Conservation (phyloP, 1,284 basidiomycete species). For the Moesziomyces parantarcticus region DNA sequence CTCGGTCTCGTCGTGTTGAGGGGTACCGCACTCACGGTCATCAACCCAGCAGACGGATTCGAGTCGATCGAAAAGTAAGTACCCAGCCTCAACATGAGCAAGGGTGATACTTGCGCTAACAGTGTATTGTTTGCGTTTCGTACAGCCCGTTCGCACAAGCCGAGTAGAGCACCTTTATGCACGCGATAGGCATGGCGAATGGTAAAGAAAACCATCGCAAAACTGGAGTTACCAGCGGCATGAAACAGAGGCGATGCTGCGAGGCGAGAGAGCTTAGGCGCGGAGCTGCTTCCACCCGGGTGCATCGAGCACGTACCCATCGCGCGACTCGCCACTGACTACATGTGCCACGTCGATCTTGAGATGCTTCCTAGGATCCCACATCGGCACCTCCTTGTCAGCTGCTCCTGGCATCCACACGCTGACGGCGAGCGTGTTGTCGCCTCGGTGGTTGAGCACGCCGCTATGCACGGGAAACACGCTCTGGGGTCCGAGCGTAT, state of each 20-base stretch:
- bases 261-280: neutral
- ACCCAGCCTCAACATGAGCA: neutral
- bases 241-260: neutral
- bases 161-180: slow-evolving; percentile 16
- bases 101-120: too few relatives aligned
- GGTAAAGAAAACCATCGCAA: neutral
- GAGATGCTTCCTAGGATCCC: slow-evolving; percentile 28
- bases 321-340: slow-evolving; percentile 29
- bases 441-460: slow-evolving; percentile 29
- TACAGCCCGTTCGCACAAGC: slow-evolving; percentile 53
- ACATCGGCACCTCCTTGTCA: slow-evolving; percentile 7
- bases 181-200: too few relatives aligned
- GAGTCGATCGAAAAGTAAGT: slow-evolving; percentile 66
- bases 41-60: slow-evolving; percentile 66
- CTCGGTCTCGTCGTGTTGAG: slow-evolving; percentile 65
- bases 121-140: neutral
- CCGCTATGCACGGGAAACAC: slow-evolving; percentile 46
- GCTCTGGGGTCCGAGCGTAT: slow-evolving; percentile 42
- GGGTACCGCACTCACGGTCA: slow-evolving; percentile 64
- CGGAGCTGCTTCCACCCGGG: slow-evolving; percentile 39
- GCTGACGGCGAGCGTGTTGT: slow-evolving; percentile 39
- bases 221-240: too few relatives aligned
- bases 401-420: slow-evolving; percentile 36
- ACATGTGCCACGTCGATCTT: slow-evolving; percentile 31
- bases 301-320: slow-evolving; percentile 21